Percentiles rank a stretch among this genome's conserved stretches.
phyloP scores from a whole-genome alignment of 257 asterid genomes.

The Nicotiana obtusifolia region DNA sequence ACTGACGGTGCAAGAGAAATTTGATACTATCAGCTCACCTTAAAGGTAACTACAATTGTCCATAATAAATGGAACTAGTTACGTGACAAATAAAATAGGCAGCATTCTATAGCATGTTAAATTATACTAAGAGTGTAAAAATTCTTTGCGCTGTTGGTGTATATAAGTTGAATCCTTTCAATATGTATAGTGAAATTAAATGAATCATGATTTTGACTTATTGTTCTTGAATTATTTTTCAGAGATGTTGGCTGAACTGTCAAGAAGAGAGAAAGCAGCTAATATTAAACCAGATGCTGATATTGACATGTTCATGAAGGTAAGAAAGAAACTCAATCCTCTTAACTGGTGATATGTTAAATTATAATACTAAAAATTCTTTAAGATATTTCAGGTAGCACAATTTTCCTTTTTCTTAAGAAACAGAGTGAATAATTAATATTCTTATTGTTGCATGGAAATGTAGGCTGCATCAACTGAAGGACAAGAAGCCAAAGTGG shows the following conservation, averaged over 20 bases:
- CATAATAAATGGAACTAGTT: no score
- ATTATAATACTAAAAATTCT: background rate
- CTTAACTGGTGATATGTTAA: background rate
- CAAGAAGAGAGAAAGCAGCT: conserved; percentile 52
- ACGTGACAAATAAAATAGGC: no score
- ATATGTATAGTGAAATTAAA: background rate
- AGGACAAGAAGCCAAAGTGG: conserved; percentile 55
- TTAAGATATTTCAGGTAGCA: background rate
- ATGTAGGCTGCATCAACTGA: conserved; percentile 56
- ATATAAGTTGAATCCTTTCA: no score
- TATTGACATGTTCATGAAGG: conserved; percentile 51
- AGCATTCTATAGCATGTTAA: no score
- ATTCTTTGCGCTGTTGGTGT: background rate
- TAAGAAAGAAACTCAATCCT: background rate
- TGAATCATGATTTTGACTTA: background rate
- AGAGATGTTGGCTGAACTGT: conserved; percentile 70
- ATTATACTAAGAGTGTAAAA: background rate
- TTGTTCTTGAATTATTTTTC: conserved; percentile 4
- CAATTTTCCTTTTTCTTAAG: background rate
- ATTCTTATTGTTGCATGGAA: background rate
- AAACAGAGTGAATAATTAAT: background rate
- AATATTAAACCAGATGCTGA: conserved; percentile 47
- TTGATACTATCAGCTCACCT: no score
- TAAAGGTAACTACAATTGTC: no score
- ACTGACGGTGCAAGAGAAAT: background rate